Percentiles rank a stretch among this genome's conserved stretches.
Evolutionary conservation across 2,329 filamentous ascomycete genomes (phyloP).

Genomic region (Ceratocystis destructans): DNA sequence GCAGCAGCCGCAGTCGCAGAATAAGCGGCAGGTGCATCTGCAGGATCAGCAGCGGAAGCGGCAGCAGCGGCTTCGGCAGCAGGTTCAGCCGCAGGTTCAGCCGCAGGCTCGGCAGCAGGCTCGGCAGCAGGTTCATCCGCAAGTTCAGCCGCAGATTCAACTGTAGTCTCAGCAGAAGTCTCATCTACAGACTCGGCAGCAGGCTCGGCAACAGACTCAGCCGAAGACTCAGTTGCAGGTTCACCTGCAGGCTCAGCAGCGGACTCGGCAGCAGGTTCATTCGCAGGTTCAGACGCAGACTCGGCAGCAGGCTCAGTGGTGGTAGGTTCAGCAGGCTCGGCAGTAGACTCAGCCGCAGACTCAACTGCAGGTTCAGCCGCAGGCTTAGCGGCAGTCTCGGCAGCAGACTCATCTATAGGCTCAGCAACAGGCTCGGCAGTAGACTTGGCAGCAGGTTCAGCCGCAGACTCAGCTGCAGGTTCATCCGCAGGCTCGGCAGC

Average conservation of each 20-base stretch:
- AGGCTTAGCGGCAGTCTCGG: neutral
- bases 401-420: neutral
- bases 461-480: neutral
- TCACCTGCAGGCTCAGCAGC: conserved; percentile 9
- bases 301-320: neutral
- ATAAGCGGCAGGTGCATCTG: too few species aligned
- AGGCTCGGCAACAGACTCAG: neutral
- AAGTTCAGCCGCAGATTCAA: neutral
- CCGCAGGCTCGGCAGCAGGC: too few species aligned
- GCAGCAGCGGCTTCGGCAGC: neutral
- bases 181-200: too few species aligned
- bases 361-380: conserved; percentile 4
- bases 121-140: too few species aligned
- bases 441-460: neutral
- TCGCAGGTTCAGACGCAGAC: neutral
- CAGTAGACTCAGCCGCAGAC: too few species aligned
- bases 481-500: neutral
- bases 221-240: conserved; percentile 10
- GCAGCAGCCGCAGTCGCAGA: too few species aligned
- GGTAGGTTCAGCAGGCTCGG: neutral
- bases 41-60: too few species aligned
- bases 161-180: neutral
- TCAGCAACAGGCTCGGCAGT: neutral
- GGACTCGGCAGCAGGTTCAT: conserved; percentile 2
- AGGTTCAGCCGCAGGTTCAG: neutral